Base-by-base conservation (phyloP, 1,284 basidiomycete species). In the Puccinia triticina region DNA sequence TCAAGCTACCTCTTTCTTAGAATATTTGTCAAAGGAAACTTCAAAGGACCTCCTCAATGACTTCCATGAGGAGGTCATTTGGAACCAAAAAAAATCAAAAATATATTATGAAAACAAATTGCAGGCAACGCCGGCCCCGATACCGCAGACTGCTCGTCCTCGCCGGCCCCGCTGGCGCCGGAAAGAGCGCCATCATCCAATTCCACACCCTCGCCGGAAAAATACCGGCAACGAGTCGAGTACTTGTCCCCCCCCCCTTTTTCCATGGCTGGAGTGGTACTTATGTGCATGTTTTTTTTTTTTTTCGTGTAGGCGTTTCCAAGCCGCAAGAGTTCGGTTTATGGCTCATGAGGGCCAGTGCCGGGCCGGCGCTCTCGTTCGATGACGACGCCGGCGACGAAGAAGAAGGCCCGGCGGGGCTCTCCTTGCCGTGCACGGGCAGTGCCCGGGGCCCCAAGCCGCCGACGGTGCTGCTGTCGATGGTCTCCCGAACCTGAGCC, bases 181-280 rank as follows among this genome's bases (percentile, higher is more conserved):
- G 71, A 34, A 82, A 82, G 50, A 66, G 57, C 40, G 46, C 79
- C 29, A 82, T 74, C 57, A 82, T n/a, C n/a, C n/a, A n/a, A n/a
- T n/a, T 82, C 59, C 55, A 61, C 43, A 1, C 71, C 32, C 71
- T 82, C 72, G 1, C 69, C 7, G 79, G 79, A 46, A 34, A 64
- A 71, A 73, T 34, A 48, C 53, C 26, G 69, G 71, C 26, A 57
- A 48, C 32, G 79, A 82, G 46, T 53, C 53, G 16, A 64, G 74
- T 75, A 66, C 37, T 3, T 12, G 23, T 34, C 34, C 37, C 34
- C 34, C n/a, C n/a, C 32, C 34, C 61, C 12, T 34, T 32, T 29
- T 2, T 21, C 14, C 53, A 53, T 53, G 7, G 29, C 29, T 18
- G 21, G 32, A 40, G n/a, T n/a, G n/a, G n/a, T 46, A 40, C 46